A percentile compares a stretch with the other conserved stretches of the same genome.
Conservation (phyloP, 345 rosid genomes). For the Populus simonii region DNA sequence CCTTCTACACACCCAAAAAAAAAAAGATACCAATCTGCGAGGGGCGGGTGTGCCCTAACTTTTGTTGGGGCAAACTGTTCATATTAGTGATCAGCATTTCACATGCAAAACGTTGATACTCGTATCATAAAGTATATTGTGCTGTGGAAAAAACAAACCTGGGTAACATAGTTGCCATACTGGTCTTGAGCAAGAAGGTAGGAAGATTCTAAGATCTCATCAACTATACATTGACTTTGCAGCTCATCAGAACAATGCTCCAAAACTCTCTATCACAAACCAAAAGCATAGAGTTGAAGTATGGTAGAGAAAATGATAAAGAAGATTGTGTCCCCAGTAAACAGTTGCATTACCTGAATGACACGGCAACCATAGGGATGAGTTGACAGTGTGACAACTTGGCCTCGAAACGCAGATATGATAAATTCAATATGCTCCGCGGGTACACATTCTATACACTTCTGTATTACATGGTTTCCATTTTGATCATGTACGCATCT, state of each 20-base stretch:
- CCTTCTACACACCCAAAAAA: no score
- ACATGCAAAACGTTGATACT: no score
- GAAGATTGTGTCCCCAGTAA: no score
- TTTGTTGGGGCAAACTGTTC: no score
- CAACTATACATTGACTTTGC: conserved; percentile 75
- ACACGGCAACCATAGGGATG: conserved; percentile 99
- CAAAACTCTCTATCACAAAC: conserved; percentile 68
- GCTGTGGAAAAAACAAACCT: conserved; percentile 40
- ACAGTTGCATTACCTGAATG: conserved; percentile 55
- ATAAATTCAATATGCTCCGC: conserved; percentile 69
- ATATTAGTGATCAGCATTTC: no score
- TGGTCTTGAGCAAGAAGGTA: conserved; percentile 85
- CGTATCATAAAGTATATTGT: no score
- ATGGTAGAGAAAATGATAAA: no score
- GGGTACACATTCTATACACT: conserved; percentile 87
- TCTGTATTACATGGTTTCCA: conserved; percentile 95
- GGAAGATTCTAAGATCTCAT: conserved; percentile 85
- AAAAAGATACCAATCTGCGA: no score
- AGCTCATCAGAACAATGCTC: conserved; percentile 82
- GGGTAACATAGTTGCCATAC: conserved; percentile 96
- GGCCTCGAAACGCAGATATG: conserved; percentile 75
- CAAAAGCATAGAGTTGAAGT: conserved; percentile 7
- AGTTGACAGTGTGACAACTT: conserved; percentile 76
- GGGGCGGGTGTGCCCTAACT: no score
- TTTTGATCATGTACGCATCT: conserved; percentile 94